Conservation (phyloP, 2,329 filamentous ascomycete species). For the Aspergillus glaucus region DNA sequence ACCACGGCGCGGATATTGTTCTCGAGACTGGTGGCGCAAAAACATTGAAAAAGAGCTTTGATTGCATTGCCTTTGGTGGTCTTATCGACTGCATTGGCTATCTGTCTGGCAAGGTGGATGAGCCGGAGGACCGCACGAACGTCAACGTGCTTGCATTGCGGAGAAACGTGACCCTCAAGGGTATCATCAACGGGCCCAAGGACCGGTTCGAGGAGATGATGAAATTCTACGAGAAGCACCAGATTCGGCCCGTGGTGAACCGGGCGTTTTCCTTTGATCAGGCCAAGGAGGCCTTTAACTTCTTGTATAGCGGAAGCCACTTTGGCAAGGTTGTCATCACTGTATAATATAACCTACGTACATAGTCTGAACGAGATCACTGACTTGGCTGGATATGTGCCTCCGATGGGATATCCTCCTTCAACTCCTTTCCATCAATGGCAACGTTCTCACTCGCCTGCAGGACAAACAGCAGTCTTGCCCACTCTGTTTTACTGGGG, state of each 20-base stretch:
- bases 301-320: conserved; percentile 47
- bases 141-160: conserved; percentile 52
- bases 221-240: conserved; percentile 27
- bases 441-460: conserved; percentile 21
- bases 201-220: conserved; percentile 43
- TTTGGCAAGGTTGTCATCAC: conserved; percentile 52
- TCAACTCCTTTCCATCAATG: conserved; percentile 15
- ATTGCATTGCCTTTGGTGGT: conserved; percentile 41
- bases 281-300: conserved; percentile 48
- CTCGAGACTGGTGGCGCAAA: conserved; percentile 48
- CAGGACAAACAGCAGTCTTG: conserved; percentile 38
- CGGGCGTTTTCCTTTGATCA: conserved; percentile 50
- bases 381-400: not conserved
- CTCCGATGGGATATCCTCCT: conserved; percentile 19
- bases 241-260: conserved; percentile 44
- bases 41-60: conserved; percentile 45
- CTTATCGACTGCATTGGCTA: conserved; percentile 45
- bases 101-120: conserved; percentile 50
- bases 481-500: conserved; percentile 42
- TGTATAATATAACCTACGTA: conserved; percentile 19
- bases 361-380: not conserved
- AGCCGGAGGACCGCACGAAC: conserved; percentile 49
- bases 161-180: conserved; percentile 49
- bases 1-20: conserved; percentile 46
- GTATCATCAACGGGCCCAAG: conserved; percentile 58